phyloP scores from a whole-genome alignment of 2,329 filamentous ascomycete genomes.

The Fusarium staphyleae region DNA sequence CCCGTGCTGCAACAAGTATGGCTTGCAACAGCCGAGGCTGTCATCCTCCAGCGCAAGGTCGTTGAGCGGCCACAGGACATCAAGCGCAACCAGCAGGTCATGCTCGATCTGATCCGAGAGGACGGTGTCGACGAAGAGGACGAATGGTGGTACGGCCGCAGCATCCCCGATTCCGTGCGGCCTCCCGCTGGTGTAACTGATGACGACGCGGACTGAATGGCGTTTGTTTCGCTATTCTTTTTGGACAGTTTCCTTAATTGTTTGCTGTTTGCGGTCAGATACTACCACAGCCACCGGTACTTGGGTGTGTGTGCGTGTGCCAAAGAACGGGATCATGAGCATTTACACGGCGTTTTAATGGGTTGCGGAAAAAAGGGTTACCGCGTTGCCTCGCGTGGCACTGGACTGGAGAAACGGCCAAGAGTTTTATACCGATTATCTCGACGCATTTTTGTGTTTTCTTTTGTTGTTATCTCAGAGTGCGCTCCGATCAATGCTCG shows the following conservation, averaged over 20 bases:
- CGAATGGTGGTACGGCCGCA: conserved; percentile 67
- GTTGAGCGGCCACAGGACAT: conserved; percentile 66
- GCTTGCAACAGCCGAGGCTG: conserved; percentile 67
- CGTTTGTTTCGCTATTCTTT: conserved; percentile 16
- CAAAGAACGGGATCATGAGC: conserved; percentile 40
- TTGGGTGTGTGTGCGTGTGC: conserved; percentile 32
- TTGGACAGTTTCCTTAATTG: conserved; percentile 17
- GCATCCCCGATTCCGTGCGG: conserved; percentile 61
- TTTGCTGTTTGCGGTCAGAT: conserved; percentile 26
- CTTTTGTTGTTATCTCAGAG: conserved; percentile 14
- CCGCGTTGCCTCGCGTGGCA: conserved; percentile 26
- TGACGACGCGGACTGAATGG: conserved; percentile 54
- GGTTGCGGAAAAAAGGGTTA: conserved; percentile 33
- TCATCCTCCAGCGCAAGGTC: conserved; percentile 66
- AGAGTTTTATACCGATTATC: conserved; percentile 39
- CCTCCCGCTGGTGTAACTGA: conserved; percentile 59
- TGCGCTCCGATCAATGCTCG: neutral
- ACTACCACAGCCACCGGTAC: conserved; percentile 22
- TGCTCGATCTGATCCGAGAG: conserved; percentile 70
- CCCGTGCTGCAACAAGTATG: conserved; percentile 67
- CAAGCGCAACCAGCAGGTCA: conserved; percentile 67
- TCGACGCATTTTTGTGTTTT: conserved; percentile 20
- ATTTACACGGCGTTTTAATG: conserved; percentile 43
- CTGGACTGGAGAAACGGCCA: conserved; percentile 31
- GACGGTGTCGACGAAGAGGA: conserved; percentile 66